Percentiles rank a stretch among this genome's conserved stretches.
These are phyloP conservation scores for Graphilbum sp. DNA, from an alignment of 2,329 filamentous ascomycete species.

Conservation along the genomic window DNA sequence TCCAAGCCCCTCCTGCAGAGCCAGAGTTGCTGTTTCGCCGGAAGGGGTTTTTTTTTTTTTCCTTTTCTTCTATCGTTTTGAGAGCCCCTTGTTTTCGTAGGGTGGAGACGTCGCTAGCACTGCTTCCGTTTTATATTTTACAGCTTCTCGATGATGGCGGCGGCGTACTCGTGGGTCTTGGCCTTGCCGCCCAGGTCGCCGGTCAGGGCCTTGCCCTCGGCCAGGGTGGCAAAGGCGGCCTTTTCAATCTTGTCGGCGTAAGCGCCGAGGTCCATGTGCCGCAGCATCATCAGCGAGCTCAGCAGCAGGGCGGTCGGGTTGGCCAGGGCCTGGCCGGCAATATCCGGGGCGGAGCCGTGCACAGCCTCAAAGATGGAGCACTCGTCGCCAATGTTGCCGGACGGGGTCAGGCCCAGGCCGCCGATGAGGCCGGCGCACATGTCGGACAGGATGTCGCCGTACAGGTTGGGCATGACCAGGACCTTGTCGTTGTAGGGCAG, in stretches of 20 bases:
- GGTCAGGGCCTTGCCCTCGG: constrained; percentile 91
- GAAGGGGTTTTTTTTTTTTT: neutral
- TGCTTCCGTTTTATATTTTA: too few relatives aligned
- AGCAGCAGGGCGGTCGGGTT: constrained; percentile 95
- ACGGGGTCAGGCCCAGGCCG: constrained; percentile 90
- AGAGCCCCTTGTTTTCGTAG: too few relatives aligned
- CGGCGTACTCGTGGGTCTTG: constrained; percentile 88
- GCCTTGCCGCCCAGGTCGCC: constrained; percentile 92
- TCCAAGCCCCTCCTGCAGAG: neutral
- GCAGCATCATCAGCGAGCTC: constrained; percentile 97
- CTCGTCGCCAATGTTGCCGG: constrained; percentile 96
- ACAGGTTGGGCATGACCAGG: constrained; percentile 94
- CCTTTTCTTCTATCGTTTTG: too few relatives aligned
- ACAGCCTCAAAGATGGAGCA: constrained; percentile 99
- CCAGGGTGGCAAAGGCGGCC: constrained; percentile 87
- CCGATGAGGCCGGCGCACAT: constrained; percentile 99
- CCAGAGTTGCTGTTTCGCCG: neutral
- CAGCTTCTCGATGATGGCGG: constrained; percentile 66
- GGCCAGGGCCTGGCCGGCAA: constrained; percentile 68
- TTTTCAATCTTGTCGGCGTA: constrained; percentile 81
- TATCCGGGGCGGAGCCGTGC: constrained; percentile 56
- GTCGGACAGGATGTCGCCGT: constrained; percentile 98
- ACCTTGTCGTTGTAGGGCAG: constrained; percentile 98
- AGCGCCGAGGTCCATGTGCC: constrained; percentile 84
- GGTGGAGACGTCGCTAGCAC: too few relatives aligned